Percentiles rank a stretch among this genome's conserved stretches.
These are phyloP conservation scores for Salinomyces thailandicus DNA, from an alignment of 2,329 filamentous ascomycete species.

Conservation along the genomic window DNA sequence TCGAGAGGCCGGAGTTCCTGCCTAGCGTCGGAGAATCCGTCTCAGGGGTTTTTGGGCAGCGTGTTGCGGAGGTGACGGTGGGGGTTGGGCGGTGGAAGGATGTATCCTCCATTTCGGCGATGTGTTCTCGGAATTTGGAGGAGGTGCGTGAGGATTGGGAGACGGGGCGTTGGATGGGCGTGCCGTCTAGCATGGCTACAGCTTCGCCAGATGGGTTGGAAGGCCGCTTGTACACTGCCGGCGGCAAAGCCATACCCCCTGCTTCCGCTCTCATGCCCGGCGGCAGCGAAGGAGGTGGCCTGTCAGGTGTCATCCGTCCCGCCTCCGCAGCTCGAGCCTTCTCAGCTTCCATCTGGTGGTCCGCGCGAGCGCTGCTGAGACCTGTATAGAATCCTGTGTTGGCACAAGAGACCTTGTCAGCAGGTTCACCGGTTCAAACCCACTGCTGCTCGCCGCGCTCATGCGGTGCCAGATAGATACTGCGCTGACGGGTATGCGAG, in stretches of 20 bases:
- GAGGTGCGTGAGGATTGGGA: conserved; percentile 4
- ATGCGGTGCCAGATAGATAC: conserved; percentile 13
- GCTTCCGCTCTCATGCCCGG: conserved; percentile 3
- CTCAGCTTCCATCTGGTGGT: conserved; percentile 12
- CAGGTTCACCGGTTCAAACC: conserved; percentile 18
- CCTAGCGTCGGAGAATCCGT: conserved; percentile 17
- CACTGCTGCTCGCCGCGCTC: conserved; percentile 13
- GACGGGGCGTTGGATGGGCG: conserved; percentile 5
- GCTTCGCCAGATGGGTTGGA: conserved; percentile 1
- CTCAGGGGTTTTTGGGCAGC: conserved; percentile 1
- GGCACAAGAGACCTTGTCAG: no score
- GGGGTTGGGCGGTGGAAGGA: conserved; percentile 2
- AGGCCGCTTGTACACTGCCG: conserved; percentile 7
- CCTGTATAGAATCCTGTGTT: conserved; percentile 10
- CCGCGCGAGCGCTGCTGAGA: conserved; percentile 9
- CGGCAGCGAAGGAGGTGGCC: conserved; percentile 3
- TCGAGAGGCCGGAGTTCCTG: conserved; percentile 1
- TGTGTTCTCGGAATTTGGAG: conserved; percentile 9
- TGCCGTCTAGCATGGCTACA: conserved; percentile 10
- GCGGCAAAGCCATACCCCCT: neutral
- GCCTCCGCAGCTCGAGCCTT: neutral
- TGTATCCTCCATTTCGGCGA: conserved; percentile 12
- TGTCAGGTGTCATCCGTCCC: neutral
- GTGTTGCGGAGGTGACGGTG: no score
- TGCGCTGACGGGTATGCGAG: conserved; percentile 18